Evolutionary conservation across 2,329 filamentous ascomycete genomes (phyloP).

Genomic region (Hymenoscyphus albidus): DNA sequence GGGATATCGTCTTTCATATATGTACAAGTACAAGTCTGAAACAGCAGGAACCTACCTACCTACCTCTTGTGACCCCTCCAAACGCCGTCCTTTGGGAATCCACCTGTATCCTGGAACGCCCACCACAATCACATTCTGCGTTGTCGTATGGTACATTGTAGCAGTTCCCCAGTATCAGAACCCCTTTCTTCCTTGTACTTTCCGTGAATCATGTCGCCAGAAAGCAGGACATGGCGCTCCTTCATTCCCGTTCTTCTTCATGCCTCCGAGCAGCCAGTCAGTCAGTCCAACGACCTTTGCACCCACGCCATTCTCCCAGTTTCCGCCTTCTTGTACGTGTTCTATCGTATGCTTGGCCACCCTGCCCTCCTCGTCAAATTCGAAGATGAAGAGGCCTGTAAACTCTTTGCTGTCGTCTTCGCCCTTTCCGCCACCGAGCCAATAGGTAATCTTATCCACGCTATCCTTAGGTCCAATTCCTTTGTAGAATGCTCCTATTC

Average conservation of each 20-base stretch:
- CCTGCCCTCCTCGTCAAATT: conserved; percentile 84
- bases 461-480: conserved; percentile 42
- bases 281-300: conserved; percentile 86
- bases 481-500: conserved; percentile 43
- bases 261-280: conserved; percentile 87
- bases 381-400: conserved; percentile 88
- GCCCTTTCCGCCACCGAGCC: conserved; percentile 43
- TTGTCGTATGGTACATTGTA: neutral
- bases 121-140: neutral
- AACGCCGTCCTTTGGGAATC: neutral
- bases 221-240: conserved; percentile 34
- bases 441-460: conserved; percentile 51
- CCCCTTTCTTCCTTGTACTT: conserved; percentile 2
- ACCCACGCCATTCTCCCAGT: conserved; percentile 77
- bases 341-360: conserved; percentile 90
- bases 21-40: neutral
- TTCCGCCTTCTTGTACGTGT: conserved; percentile 76
- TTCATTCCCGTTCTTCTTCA: conserved; percentile 45
- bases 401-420: conserved; percentile 70
- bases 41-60: neutral
- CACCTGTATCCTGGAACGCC: neutral
- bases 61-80: neutral
- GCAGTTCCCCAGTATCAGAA: neutral
- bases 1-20: neutral
- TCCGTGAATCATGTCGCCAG: conserved; percentile 13